Evolutionary conservation across 192 early-diverging fungal genomes (phyloP).

Genomic region (Nowakowskiella sp.): DNA sequence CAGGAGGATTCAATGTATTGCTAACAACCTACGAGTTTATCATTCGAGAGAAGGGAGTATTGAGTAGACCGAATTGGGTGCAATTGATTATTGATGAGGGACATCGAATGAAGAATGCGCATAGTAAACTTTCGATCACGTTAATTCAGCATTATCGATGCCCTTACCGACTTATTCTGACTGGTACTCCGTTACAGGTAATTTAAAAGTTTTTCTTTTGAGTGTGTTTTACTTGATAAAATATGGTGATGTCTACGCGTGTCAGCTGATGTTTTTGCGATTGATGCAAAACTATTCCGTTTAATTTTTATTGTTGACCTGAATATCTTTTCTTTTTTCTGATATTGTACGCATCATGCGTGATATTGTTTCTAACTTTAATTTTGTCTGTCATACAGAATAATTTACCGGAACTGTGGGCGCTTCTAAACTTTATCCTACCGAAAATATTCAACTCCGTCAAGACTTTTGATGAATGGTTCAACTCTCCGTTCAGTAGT

Average conservation of each 20-base stretch:
- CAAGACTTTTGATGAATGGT: constrained; percentile 98
- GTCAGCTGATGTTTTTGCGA: not conserved
- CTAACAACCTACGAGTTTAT: constrained; percentile 97
- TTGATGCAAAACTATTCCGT: not conserved
- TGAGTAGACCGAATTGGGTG: constrained; percentile 90
- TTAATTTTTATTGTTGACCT: not conserved
- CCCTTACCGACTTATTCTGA: constrained; percentile 90
- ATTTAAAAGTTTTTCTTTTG: constrained; percentile 16
- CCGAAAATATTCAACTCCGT: constrained; percentile 95
- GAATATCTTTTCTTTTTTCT: not conserved
- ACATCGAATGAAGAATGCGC: constrained; percentile 96
- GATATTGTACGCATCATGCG: not conserved
- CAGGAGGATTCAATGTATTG: constrained; percentile 84
- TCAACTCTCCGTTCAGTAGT: constrained; percentile 88
- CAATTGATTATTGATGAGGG: constrained; percentile 99
- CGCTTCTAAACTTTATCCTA: constrained; percentile 89
- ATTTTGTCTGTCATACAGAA: constrained; percentile 46
- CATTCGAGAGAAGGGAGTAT: constrained; percentile 77
- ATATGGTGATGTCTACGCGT: not conserved
- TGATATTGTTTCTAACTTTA: constrained; percentile 6
- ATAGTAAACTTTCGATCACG: constrained; percentile 77
- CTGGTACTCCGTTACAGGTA: constrained; percentile 94
- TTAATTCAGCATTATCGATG: constrained; percentile 83
- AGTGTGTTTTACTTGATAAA: not conserved
- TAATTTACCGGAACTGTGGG: constrained; percentile 95